Conservation (phyloP, 2,329 filamentous ascomycete species). For the Aureobasidium vineae region DNA sequence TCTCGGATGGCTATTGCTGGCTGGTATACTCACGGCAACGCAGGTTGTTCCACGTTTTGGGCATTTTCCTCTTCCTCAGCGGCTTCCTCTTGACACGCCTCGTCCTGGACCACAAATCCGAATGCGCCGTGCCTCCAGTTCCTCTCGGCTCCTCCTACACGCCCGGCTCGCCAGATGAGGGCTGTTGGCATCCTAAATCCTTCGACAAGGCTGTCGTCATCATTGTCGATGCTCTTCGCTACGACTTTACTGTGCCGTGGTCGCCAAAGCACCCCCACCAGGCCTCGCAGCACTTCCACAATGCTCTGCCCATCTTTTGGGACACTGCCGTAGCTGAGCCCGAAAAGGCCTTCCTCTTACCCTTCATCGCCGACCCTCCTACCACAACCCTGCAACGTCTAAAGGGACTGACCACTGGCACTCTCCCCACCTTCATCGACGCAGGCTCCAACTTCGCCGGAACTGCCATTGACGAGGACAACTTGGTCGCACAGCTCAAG, state of each 20-base stretch:
- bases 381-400: constrained; percentile 89
- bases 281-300: constrained; percentile 69
- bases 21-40: neutral
- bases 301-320: constrained; percentile 83
- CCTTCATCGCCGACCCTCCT: constrained; percentile 95
- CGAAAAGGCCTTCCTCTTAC: constrained; percentile 80
- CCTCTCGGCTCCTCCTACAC: constrained; percentile 36
- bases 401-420: constrained; percentile 93
- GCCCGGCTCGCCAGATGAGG: constrained; percentile 52
- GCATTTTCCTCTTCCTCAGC: constrained; percentile 88
- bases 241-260: constrained; percentile 92
- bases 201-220: constrained; percentile 91
- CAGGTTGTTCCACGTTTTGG: constrained; percentile 70
- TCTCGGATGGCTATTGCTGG: neutral
- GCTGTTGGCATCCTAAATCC: constrained; percentile 94
- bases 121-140: constrained; percentile 73
- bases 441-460: constrained; percentile 93
- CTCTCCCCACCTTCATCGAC: constrained; percentile 90
- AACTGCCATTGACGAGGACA: constrained; percentile 93
- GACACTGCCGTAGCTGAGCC: constrained; percentile 74
- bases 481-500: constrained; percentile 63
- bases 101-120: constrained; percentile 72
- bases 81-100: constrained; percentile 91
- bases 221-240: constrained; percentile 88
- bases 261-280: constrained; percentile 45